Evolutionary conservation across 495 filamentous ascomycete genomes (phyloP), one percentile per base, ranked within the genome.

Genomic region (Sphaerosporella brunnea): DNA sequence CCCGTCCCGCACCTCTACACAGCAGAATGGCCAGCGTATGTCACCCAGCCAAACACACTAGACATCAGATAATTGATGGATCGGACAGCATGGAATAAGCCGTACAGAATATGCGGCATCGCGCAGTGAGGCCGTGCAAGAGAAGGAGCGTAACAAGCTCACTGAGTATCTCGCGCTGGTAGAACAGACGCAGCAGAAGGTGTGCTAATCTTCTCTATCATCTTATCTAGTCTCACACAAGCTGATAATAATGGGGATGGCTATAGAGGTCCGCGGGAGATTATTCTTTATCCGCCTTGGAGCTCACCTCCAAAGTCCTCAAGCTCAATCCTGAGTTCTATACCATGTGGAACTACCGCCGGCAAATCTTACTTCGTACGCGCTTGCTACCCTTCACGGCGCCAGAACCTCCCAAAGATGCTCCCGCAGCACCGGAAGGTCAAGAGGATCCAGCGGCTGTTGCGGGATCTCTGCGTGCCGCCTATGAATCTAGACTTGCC

Each of bases 321-420:
- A 75, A 70, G 26, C 72, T 74, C 54, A 99, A 99, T 66, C 92
- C 90, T 9, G 90, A 99, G 65, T 95, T 93, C 69, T 96, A 95
- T 68, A 94, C 90, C 19, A 75, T 87, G 68, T 99, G 90, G 90
- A 99, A 99, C 69, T 76, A 82, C 65, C 82, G 90, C 51, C 80
- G 90, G 56, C 61, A 69, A 55, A 69, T 62, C 55, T 54, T 72
- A 60, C 64, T 71, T 53, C 66, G 66, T 51, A 60, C 26, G 10
- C 45, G 23, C 36, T 25, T 46, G 8, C 13, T 40, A 2, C 38
- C 64, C 44, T 52, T 74, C 52, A 64, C 46, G 63, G 61, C 60
- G 39, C 47, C 51, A 28, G 18, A 37, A 38, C 45, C 49, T 53
- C 68, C 69, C 39, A 64, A 67, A 47, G 53, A 54, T 41, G 20